Evolutionary conservation across 2,329 filamentous ascomycete species (phyloP).

Genomic region (Claviceps digitariae): DNA sequence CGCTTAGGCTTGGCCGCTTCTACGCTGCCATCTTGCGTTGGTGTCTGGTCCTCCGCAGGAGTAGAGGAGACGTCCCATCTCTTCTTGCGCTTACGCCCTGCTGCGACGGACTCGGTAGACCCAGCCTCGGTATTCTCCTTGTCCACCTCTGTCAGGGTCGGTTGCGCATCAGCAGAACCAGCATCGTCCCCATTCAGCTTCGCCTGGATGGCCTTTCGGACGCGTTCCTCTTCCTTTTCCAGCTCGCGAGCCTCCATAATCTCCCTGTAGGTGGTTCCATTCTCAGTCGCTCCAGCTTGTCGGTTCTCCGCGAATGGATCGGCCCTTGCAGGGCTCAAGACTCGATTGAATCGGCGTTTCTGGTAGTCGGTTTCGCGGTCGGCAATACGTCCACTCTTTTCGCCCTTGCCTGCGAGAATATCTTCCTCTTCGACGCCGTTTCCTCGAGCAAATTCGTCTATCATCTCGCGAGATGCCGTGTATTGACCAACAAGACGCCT

Average conservation of each 20-base stretch:
- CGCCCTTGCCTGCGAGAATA: conserved; percentile 64
- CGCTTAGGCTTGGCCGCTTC: conserved; percentile 54
- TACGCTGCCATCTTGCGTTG: conserved; percentile 31
- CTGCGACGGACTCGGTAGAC: conserved; percentile 47
- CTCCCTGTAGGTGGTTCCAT: conserved; percentile 74
- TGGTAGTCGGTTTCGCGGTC: conserved; percentile 97
- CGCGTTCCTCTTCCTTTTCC: conserved; percentile 84
- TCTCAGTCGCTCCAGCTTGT: conserved; percentile 50
- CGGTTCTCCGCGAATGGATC: conserved; percentile 73
- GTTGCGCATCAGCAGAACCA: conserved; percentile 47
- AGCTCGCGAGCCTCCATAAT: conserved; percentile 84
- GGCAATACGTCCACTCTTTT: conserved; percentile 80
- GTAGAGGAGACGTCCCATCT: conserved; percentile 76
- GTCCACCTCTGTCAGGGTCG: conserved; percentile 60
- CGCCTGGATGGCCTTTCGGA: conserved; percentile 66
- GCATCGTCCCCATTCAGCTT: conserved; percentile 49
- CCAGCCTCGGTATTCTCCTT: conserved; percentile 63
- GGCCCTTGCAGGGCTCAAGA: conserved; percentile 70
- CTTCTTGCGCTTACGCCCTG: conserved; percentile 75
- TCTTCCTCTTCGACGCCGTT: conserved; percentile 85
- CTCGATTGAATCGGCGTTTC: conserved; percentile 83
- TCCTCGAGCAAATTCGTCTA: conserved; percentile 85
- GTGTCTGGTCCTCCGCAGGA: conserved; percentile 38
- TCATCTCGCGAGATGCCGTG: conserved; percentile 80
- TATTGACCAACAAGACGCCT: conserved; percentile 85